Conservation (phyloP, 148 eudicot genomes). For the Pharnaceum exiguum region DNA sequence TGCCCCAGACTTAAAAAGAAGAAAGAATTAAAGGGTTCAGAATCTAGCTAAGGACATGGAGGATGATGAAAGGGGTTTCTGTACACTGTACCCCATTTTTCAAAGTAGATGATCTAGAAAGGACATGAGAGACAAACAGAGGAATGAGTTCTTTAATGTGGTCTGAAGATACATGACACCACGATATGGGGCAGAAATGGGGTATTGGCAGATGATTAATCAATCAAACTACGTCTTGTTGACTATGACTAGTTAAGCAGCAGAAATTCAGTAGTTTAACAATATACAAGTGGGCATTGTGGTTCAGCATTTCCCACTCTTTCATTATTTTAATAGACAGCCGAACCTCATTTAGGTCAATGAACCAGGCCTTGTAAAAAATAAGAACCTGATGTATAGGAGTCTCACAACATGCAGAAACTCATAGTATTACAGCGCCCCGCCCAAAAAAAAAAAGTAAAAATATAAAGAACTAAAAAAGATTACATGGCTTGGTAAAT, state of each 20-base stretch:
- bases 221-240: slow-evolving; percentile 12
- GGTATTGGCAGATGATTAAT: slow-evolving; percentile 11
- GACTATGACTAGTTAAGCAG: slow-evolving; percentile 23
- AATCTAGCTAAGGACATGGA: background rate
- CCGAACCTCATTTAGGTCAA: background rate
- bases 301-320: slow-evolving; percentile 6
- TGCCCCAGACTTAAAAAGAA: background rate
- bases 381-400: too few species aligned
- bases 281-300: slow-evolving; percentile 11
- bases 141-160: background rate
- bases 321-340: background rate
- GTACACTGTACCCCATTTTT: background rate
- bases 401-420: too few species aligned
- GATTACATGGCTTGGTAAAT: too few species aligned
- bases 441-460: too few species aligned
- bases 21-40: background rate
- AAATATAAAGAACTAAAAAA: too few species aligned
- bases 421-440: too few species aligned
- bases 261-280: background rate
- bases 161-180: slow-evolving; percentile 6
- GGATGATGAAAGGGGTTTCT: background rate
- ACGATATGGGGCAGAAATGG: slow-evolving; percentile 22
- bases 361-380: slow-evolving; percentile 1
- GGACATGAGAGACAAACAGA: background rate
- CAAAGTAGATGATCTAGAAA: background rate